Evolutionary conservation across 1,284 basidiomycete species (phyloP), one percentile per base, ranked within the genome.

Genomic region (Ustilago tritici): DNA sequence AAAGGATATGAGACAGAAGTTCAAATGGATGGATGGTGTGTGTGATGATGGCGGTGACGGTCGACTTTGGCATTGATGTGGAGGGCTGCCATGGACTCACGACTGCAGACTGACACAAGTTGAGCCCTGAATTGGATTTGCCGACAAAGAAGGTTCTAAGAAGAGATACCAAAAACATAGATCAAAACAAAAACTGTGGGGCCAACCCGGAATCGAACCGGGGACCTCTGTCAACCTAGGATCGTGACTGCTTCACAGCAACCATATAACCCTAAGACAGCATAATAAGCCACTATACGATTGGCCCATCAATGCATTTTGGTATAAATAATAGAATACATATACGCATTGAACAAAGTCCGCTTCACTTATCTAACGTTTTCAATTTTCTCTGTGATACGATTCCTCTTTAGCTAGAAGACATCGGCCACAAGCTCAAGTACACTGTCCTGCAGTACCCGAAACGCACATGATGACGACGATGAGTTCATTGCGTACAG

Each of bases 221-320:
- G 65, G 62, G 70, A 72, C 63, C 66, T 66, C 70, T 65, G 70
- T 72, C 70, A 72, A 70, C 67, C 64, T 70, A 70, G 67, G 15
- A 57, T 28, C n/a, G 43, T 1, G 1, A 38, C 52, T 53, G 49
- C 50, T 43, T n/a, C 34, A 36, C 35, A 1, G 34, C 12, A 31
- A 28, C 12, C 40, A 15, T n/a, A 59, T 19, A 19, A 56, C 75
- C 75, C 75, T 77, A 77, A 77, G 75, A 77, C 75, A 77, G 75
- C 70, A 77, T 77, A 77, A 77, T 77, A 77, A 77, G 75, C 75
- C 65, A 72, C 70, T 75, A 78, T 71, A 70, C 71, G 68, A 70
- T 76, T 76, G 66, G 72, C 69, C 75, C 62, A 10, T 47, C 40
- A 32, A 12, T 56, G 46, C 41, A 2, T 15, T 31, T 4, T 19